Base-by-base conservation (phyloP, 345 rosid species). In the Erodium maritimum region DNA sequence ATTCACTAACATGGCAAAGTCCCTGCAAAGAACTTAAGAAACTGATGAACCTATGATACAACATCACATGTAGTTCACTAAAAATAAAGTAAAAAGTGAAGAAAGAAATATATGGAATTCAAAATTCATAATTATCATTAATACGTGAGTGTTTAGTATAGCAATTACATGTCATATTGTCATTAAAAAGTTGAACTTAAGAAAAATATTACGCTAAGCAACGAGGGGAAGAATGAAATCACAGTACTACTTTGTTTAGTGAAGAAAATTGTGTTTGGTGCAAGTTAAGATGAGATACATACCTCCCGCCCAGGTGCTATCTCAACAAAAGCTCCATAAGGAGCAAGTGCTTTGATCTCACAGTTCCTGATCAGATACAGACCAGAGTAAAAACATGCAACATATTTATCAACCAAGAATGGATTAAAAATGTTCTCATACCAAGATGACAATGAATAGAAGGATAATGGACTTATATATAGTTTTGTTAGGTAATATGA, bases 1-100 rank as follows among this genome's bases (percentile, higher is more conserved):
- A 79, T 72, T 93, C 99, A 71, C 99, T 93, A 66, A 89, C 75
- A 77, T 93, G 99, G 80, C 99, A 93, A 74, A 93, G 93, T 69
- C 99, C 99, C 82, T 87, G 80, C 56, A 62, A 63, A 48, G 75
- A 57, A 23, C 20, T 33, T 42, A 55, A 55, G 59, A 20, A 23
- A 42, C 3, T 13, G 48, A 42, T 42, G 2, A 42, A 12, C 48
- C 5, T 10, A 42, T 11, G 17, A 42, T 42, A 42, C 1, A 29
- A 29, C 17, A 42, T 42, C 17, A 42, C 14, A 42, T 14, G 17
- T 10, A 42, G 12, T 10, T 42, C 48, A 42, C 48, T 7, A 16
- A 42, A 42, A 42, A 42, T 16, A 42, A 2, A 42, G 16, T 10
- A 10, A 42, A 10, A 42, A 10, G 3, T 16, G 2, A 10, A 7